Evolutionary conservation across 306 rosid genomes (phyloP), one percentile per base, ranked within the genome.

Genomic region (Ormosia emarginata): DNA sequence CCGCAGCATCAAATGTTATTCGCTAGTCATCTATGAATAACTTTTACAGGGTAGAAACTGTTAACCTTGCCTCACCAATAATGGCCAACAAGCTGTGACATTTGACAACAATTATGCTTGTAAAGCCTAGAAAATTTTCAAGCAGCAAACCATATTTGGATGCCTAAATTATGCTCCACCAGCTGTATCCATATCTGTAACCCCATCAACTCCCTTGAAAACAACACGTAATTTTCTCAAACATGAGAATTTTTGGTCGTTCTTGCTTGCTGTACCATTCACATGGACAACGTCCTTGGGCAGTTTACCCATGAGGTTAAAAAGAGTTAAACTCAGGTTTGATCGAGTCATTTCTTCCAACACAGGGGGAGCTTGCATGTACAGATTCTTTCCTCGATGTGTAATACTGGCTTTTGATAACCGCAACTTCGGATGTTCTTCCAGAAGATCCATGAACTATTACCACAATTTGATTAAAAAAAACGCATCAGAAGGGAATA

Each of bases 301-400:
- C 47, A 87, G 65, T 84, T 95, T 89, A 55, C 90, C 98, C 91
- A 95, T 92, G 72, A 92, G 85, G 7, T 93, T 87, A 72, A 88
- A 95, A 77, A 95, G 91, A 59, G 90, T 53, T 40, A 76, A 29
- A 74, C 85, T 73, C 80, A 93, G 85, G 88, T 95, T 95, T 32
- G 97, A 87, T 84, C 97, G 79, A 66, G 99, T 95, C 99, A 95
- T 91, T 87, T 95, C 98, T 84, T 95, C 99, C 85, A 95, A 88
- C 4, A 93, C 90, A 4, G 94, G 97, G 18, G 97, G 99, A 6
- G 98, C 98, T 85, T 95, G 98, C 98, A 95, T 93, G 90, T 92
- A 93, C 14, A 93, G 82, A 84, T 88, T 95, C 91, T 89, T 92
- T 75, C 98, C 97, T 83, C 81, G 81, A 71, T 92, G 92, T 4